These are phyloP conservation scores for Inga leiocalycina DNA, from an alignment of 306 rosid species.

Conservation along the genomic window DNA sequence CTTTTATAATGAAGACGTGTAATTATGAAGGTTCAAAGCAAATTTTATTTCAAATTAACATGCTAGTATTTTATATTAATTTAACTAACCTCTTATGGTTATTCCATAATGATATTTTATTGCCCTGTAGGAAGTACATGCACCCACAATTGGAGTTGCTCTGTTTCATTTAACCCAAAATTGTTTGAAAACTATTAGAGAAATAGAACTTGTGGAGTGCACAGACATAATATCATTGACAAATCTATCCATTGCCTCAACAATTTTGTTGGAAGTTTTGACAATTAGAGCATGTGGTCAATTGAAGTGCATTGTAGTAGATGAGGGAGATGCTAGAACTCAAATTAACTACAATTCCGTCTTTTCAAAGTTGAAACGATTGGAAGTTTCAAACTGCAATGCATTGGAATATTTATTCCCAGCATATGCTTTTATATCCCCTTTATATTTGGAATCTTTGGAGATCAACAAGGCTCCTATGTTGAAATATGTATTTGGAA, in stretches of 20 bases:
- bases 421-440: not conserved
- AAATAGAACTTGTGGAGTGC: not conserved
- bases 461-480: not conserved
- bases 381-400: not conserved
- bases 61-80: not conserved
- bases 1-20: too few relatives aligned
- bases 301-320: not conserved
- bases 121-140: not conserved
- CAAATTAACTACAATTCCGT: not conserved
- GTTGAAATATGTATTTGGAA: not conserved
- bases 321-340: not conserved
- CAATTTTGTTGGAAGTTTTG: not conserved
- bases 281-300: not conserved
- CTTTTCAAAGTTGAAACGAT: not conserved
- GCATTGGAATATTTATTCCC: not conserved
- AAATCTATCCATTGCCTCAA: not conserved
- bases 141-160: not conserved
- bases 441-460: not conserved
- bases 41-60: too few relatives aligned
- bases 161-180: not conserved
- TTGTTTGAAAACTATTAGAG: not conserved
- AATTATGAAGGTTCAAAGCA: too few relatives aligned
- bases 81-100: not conserved
- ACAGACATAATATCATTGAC: not conserved
- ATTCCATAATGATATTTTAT: not conserved